These are phyloP conservation scores for Saccharomycopsis oosterbeekiorum DNA, from an alignment of 805 yeast genomes.

Conservation along the genomic window DNA sequence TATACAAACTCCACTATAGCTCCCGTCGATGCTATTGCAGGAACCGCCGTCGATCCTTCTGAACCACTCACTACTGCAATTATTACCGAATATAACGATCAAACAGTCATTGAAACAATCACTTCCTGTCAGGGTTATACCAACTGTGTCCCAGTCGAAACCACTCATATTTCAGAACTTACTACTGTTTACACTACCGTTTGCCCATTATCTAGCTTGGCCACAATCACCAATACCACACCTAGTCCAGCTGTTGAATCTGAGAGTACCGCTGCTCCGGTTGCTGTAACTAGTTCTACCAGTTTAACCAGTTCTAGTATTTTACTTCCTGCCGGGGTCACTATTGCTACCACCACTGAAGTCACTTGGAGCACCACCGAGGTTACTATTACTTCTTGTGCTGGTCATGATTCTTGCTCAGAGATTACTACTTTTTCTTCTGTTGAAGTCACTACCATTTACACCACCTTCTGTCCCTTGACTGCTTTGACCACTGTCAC, in stretches of 20 bases:
- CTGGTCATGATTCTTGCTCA: slow-evolving; percentile 8
- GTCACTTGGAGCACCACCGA: slow-evolving; percentile 7
- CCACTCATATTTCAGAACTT: background rate
- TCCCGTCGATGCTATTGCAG: background rate
- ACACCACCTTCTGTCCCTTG: slow-evolving; percentile 17
- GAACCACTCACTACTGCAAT: slow-evolving; percentile 12
- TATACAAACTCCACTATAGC: slow-evolving; percentile 5
- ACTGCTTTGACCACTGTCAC: slow-evolving; percentile 1
- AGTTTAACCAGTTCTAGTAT: background rate
- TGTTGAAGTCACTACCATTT: slow-evolving; percentile 5
- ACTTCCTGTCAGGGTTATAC: slow-evolving; percentile 15
- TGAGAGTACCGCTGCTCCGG: slow-evolving; percentile 3
- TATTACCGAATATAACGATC: background rate
- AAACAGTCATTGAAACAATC: slow-evolving; percentile 13
- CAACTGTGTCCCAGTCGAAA: slow-evolving; percentile 12
- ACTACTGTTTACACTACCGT: slow-evolving; percentile 1
- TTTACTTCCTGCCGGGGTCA: slow-evolving; percentile 1
- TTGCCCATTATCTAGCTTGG: slow-evolving; percentile 5
- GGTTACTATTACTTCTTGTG: slow-evolving; percentile 16
- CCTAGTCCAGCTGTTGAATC: background rate
- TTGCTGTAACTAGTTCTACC: background rate
- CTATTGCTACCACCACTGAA: slow-evolving; percentile 5
- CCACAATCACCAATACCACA: background rate
- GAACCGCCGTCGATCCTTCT: background rate
- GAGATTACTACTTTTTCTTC: slow-evolving; percentile 5